Conservation (phyloP, 495 filamentous ascomycete species). For the Parachaetomium inaequale region DNA sequence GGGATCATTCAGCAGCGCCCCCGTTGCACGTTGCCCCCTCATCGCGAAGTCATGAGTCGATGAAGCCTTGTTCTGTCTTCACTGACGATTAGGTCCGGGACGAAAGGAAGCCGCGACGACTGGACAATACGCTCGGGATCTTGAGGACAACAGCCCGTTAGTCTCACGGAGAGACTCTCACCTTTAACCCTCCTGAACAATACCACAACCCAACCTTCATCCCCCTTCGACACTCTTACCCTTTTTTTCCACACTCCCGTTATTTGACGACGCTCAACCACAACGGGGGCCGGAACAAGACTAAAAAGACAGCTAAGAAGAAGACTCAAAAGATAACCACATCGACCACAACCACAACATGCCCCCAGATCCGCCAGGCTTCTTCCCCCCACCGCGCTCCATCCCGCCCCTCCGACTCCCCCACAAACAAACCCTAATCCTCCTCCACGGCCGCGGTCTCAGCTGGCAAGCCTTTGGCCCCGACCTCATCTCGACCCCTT, state of each 20-base stretch:
- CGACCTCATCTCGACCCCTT: conserved; percentile 25
- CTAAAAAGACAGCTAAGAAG: background rate
- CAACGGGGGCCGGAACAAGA: background rate
- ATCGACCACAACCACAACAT: conserved; percentile 5
- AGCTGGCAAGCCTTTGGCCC: conserved; percentile 34
- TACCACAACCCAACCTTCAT: no score
- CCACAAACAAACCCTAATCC: conserved; percentile 45
- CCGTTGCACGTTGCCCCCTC: no score
- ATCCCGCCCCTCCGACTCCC: conserved; percentile 20
- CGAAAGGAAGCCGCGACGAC: no score
- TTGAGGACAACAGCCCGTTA: no score
- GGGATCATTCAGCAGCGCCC: background rate
- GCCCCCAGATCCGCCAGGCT: conserved; percentile 5
- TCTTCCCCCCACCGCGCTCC: conserved; percentile 33
- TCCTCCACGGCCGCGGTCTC: conserved; percentile 51
- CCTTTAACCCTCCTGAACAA: no score
- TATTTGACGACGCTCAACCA: background rate
- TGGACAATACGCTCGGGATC: no score
- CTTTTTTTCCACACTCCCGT: background rate
- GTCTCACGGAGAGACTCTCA: no score
- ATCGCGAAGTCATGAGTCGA: no score
- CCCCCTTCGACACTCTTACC: no score
- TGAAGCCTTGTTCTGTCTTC: no score
- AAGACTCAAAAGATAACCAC: background rate
- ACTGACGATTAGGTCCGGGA: no score